Percentiles rank a stretch among this genome's conserved stretches.
Conservation (phyloP, 2,329 filamentous ascomycete genomes). For the Byssothecium circinans region DNA sequence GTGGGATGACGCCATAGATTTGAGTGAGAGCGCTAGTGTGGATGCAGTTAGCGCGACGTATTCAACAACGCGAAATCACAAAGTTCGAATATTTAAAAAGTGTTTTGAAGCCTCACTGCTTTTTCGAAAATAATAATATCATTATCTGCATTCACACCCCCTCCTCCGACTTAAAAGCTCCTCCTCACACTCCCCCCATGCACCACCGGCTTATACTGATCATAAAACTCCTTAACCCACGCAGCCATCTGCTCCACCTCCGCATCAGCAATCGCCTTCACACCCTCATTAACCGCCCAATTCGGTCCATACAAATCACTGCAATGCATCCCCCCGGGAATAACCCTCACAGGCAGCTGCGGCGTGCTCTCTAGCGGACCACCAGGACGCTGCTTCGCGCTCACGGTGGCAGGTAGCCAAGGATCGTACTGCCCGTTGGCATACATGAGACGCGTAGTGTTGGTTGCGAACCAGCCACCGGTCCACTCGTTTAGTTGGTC, state of each 20-base stretch:
- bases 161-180: not conserved
- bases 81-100: too few relatives aligned
- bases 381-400: not conserved
- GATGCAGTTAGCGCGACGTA: too few relatives aligned
- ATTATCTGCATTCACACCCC: not conserved
- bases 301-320: not conserved
- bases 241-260: not conserved
- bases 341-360: not conserved
- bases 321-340: not conserved
- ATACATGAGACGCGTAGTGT: not conserved
- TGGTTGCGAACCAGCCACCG: not conserved
- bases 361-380: slow-evolving; percentile 1
- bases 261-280: not conserved
- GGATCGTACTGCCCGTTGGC: slow-evolving; percentile 1
- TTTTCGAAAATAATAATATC: too few relatives aligned
- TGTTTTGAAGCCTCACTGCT: too few relatives aligned
- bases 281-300: not conserved
- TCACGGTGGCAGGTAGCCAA: slow-evolving; percentile 2
- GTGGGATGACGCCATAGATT: too few relatives aligned
- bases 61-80: too few relatives aligned
- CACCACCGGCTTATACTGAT: not conserved
- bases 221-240: not conserved
- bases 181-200: not conserved
- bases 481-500: slow-evolving; percentile 1
- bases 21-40: too few relatives aligned